Evolutionary conservation across 495 filamentous ascomycete species (phyloP), one percentile per base, ranked within the genome.

Genomic region (Pseudotulostoma volvatum): DNA sequence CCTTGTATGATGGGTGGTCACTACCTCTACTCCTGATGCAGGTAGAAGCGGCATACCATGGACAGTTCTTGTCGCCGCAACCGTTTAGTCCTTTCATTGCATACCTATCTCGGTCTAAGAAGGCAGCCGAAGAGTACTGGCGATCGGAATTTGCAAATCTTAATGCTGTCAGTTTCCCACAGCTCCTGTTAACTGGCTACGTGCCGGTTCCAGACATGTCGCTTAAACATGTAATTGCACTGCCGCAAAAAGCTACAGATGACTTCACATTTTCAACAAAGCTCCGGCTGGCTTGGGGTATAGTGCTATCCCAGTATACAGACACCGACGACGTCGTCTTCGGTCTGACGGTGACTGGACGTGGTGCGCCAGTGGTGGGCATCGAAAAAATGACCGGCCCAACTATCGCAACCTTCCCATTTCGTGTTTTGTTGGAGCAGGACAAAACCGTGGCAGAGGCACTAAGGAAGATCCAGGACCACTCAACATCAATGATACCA

Each of bases 1-100:
- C 67, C 1, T 37, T 78, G 0, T 77, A 72, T 37, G 75, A 78
- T 40, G 73, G 70, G 3, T 74, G 70, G 64, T 66, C 58, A 4
- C 57, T 70, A 49, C 56, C 60, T 19, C 23, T 30, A 30, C 9
- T 42, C 9, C 30, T 42, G 28, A 41, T 52, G 36, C 38, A 42
- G 23, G 43, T 67, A 7, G 9, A 40, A 16, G 21, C 17, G 15
- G 41, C 41, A 15, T 43, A 43, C 18, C 36, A 18, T 16, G 35
- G 57, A 69, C 16, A 58, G 60, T 25, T 38, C 25, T 8, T 39
- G 33, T 9, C 53, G 44, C 40, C 17, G 40, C 8, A 37, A 38
- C 13, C 31, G 14, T 38, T 40, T 33, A 30, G 46, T 37, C 23
- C 21, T 2, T 64, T 62, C 46, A 56, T 61, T 30, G 33, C 44